Conservation (phyloP, 2,329 filamentous ascomycete genomes). For the Chaetomiaceae sp. region DNA sequence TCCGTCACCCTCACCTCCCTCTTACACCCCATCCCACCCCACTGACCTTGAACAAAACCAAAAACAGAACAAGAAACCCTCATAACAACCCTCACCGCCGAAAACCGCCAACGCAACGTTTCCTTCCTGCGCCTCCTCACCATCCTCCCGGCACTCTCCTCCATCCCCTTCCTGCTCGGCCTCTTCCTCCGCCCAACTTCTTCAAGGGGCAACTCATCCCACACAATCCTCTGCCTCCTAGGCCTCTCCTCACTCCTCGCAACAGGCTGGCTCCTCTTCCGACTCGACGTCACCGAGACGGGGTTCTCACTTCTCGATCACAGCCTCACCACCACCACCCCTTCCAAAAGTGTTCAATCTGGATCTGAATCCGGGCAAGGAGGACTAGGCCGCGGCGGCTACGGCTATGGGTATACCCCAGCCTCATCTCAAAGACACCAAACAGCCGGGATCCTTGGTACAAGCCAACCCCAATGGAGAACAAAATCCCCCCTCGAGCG, state of each 20-base stretch:
- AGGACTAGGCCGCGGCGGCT: no score
- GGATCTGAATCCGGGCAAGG: no score
- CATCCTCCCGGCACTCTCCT: slow-evolving; percentile 52
- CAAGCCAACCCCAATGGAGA: neutral
- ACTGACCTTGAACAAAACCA: neutral
- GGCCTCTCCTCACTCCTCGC: slow-evolving; percentile 59
- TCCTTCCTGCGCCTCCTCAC: slow-evolving; percentile 57
- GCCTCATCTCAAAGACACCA: neutral
- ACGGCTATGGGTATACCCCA: no score
- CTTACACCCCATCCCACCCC: neutral
- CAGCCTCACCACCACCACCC: slow-evolving; percentile 19
- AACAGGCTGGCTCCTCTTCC: slow-evolving; percentile 58
- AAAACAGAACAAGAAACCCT: slow-evolving; percentile 60
- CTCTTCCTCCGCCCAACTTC: slow-evolving; percentile 35
- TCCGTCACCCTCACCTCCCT: slow-evolving; percentile 28
- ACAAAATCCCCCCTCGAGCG: slow-evolving; percentile 46
- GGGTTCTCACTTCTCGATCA: slow-evolving; percentile 48
- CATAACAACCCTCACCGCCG: slow-evolving; percentile 49
- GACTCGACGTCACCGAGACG: slow-evolving; percentile 50
- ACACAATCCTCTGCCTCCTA: slow-evolving; percentile 52
- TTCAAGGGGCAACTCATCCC: slow-evolving; percentile 49
- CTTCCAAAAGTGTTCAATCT: no score
- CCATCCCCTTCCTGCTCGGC: slow-evolving; percentile 51
- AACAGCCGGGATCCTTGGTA: neutral
- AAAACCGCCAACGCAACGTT: slow-evolving; percentile 55